Evolutionary conservation across 805 yeast species (phyloP), one percentile per base, ranked within the genome.

Genomic region (Myxozyma neotropica): DNA sequence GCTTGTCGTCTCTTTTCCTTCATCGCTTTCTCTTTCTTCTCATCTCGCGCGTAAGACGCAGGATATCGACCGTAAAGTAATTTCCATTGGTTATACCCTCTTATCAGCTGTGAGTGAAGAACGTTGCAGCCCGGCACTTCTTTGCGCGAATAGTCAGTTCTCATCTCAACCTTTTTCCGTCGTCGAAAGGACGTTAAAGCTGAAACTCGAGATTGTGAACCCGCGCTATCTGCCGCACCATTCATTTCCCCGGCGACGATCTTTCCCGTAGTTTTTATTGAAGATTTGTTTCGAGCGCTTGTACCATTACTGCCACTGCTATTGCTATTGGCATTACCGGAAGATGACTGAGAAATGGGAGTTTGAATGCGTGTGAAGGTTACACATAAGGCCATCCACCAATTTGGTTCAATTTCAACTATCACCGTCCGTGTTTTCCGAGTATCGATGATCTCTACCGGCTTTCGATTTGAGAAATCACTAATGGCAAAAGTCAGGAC

Each of bases 381-480:
- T 13, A 62, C 42, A 46, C 66, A 62, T 27, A 58, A 46, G 10
- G 59, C 65, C 23, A 60, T 48, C 66, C 66, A 62, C 66, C 66
- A 62, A 33, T 53, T 53, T 10, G 62, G 66, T 36, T 62, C 66
- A 15, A 62, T 56, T 35, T 62, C 66, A 35, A 59, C 60, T 15
- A 62, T 33, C 15, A 60, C 61, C 2, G 66, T 62, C n/a, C 66
- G 58, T 15, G 66, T 62, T 45, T 62, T 62, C 33, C 59, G 43
- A 13, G 66, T 62, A 29, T 62, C 66, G 19, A 62, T 56, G 13
- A 62, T 59, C 44, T 62, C 66, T 15, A 62, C 66, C n/a, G 66
- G 66, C 38, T 52, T 55, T 12, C 47, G 42, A 29, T 59, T 59
- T 10, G 66, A 53, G 31, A 62, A 62, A 53, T 62, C 66, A 35